Conservation (phyloP, 495 filamentous ascomycete species). For the Penicillium arizonense region DNA sequence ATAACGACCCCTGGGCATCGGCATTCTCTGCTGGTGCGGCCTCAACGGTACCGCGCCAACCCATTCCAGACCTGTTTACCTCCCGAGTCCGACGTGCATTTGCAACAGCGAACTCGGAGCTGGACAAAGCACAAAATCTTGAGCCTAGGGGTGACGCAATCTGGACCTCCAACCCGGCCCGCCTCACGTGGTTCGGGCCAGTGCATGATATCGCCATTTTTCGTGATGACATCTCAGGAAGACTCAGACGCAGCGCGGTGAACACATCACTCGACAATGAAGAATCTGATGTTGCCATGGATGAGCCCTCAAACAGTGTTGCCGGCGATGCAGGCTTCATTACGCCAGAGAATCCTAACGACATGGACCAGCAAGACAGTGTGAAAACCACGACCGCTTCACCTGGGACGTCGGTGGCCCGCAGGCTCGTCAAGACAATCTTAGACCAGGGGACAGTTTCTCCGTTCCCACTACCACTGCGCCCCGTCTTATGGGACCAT, state of each 20-base stretch:
- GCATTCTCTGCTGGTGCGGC: conserved; percentile 83
- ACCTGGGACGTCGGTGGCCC: conserved; percentile 58
- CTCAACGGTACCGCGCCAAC: conserved; percentile 66
- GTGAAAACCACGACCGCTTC: conserved; percentile 29
- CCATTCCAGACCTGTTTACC: conserved; percentile 84
- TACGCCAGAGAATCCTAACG: conserved; percentile 1
- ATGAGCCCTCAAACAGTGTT: background rate
- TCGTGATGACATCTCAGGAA: conserved; percentile 77
- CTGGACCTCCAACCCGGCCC: conserved; percentile 84
- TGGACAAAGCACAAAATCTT: conserved; percentile 37
- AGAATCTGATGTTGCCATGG: conserved; percentile 3
- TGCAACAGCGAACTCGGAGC: conserved; percentile 67
- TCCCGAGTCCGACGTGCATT: conserved; percentile 78
- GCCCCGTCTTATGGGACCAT: conserved; percentile 90
- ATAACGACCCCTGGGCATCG: conserved; percentile 92
- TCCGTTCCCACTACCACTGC: conserved; percentile 72
- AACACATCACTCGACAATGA: conserved; percentile 37
- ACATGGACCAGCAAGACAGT: conserved; percentile 15
- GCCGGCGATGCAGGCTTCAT: conserved; percentile 6
- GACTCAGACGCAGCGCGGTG: conserved; percentile 74
- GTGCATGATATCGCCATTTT: conserved; percentile 82
- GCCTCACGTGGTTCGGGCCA: conserved; percentile 79
- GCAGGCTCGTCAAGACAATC: conserved; percentile 84
- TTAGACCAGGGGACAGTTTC: conserved; percentile 89
- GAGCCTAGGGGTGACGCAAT: conserved; percentile 66